Percentiles rank a stretch among this genome's conserved stretches.
These are phyloP conservation scores for Phytophthora fragariaefolia DNA, from an alignment of 352 stramenopile genomes.

Conservation along the genomic window DNA sequence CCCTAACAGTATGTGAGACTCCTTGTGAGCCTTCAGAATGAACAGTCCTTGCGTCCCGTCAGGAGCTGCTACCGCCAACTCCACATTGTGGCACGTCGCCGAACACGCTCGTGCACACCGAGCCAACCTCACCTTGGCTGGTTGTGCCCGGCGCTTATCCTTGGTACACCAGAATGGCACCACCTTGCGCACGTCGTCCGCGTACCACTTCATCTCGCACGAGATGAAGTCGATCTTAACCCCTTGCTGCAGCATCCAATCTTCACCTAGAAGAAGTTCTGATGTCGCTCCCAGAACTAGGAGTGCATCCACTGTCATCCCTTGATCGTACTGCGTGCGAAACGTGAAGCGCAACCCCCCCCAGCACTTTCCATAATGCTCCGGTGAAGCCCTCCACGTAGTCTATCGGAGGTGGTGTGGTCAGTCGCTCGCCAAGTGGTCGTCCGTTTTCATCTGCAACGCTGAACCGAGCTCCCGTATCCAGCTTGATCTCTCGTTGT, in stretches of 20 bases:
- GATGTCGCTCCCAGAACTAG: not conserved
- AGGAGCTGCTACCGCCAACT: not conserved
- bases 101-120: not conserved
- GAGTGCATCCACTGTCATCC: not conserved
- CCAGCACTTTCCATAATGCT: not conserved
- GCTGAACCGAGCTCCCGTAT: not conserved
- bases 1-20: no score
- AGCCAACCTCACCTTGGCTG: not conserved
- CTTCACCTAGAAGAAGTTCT: not conserved
- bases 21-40: not conserved
- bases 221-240: not conserved
- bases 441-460: not conserved
- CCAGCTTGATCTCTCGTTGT: not conserved
- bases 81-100: not conserved
- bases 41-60: not conserved
- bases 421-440: not conserved
- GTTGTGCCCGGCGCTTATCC: not conserved
- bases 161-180: not conserved
- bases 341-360: not conserved
- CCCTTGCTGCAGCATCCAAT: not conserved
- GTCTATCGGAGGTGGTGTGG: not conserved
- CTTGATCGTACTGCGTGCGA: not conserved
- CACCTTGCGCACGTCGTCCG: not conserved
- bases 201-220: not conserved
- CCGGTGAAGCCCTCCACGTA: not conserved